These are phyloP conservation scores for Casuarina cunninghamiana DNA, from an alignment of 306 rosid genomes.

Conservation along the genomic window DNA sequence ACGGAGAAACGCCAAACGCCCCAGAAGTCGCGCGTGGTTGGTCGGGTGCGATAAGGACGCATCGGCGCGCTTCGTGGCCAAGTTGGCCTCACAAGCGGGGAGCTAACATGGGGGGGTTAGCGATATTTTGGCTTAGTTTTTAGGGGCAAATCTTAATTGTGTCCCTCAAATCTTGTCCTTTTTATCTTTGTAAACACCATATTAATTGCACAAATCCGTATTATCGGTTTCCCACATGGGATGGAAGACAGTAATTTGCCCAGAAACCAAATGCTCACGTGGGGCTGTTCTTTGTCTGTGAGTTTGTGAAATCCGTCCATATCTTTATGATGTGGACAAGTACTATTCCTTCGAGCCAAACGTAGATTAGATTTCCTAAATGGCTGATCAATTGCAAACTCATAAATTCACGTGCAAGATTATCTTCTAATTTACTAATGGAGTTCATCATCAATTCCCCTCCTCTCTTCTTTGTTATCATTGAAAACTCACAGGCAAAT, in stretches of 20 bases:
- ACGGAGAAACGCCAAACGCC: conserved; percentile 5
- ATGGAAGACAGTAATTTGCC: not conserved
- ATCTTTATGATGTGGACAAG: not conserved
- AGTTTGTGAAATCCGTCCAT: not conserved
- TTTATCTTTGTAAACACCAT: not conserved
- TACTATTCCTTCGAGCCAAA: no score
- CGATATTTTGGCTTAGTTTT: conserved; percentile 3
- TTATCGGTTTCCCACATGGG: not conserved
- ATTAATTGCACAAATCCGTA: not conserved
- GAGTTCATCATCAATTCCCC: no score
- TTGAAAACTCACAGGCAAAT: no score
- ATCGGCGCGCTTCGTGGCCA: conserved; percentile 2
- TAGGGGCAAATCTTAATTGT: not conserved
- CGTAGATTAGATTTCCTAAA: not conserved
- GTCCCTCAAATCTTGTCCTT: conserved; percentile 9
- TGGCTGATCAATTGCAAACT: no score
- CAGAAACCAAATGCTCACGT: not conserved
- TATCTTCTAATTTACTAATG: no score
- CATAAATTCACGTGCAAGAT: no score
- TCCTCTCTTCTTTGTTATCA: no score
- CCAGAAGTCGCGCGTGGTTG: not conserved
- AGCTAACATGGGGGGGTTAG: conserved; percentile 9
- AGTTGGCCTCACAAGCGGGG: conserved; percentile 22
- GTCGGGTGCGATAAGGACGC: not conserved
- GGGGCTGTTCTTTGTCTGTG: not conserved